phyloP scores from a whole-genome alignment of 768 basidiomycete genomes.

The Clathrus columnatus region DNA sequence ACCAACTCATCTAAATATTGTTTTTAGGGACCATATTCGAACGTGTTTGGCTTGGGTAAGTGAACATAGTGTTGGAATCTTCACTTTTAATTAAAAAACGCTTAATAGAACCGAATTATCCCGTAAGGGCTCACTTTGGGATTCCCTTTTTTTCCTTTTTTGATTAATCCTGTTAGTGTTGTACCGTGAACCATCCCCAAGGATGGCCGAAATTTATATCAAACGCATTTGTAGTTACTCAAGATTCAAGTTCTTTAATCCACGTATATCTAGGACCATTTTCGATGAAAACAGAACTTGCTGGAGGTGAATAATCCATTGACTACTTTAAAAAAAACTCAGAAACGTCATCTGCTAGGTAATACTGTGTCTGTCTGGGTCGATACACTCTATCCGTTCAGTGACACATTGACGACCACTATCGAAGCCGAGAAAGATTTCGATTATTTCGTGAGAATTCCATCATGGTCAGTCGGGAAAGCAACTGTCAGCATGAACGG shows the following conservation, averaged over 20 bases:
- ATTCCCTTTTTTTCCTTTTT: background rate
- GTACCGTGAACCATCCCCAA: slow-evolving; percentile 47
- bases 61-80: background rate
- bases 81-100: background rate
- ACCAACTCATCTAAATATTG: background rate
- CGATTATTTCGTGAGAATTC: slow-evolving; percentile 41
- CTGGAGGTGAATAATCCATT: slow-evolving; percentile 23
- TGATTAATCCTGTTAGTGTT: slow-evolving; percentile 26
- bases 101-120: slow-evolving; percentile 36
- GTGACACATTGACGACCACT: slow-evolving; percentile 38
- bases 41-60: slow-evolving; percentile 35
- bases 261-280: slow-evolving; percentile 44
- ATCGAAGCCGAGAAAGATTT: slow-evolving; percentile 34
- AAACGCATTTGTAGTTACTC: slow-evolving; percentile 42
- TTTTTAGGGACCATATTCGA: slow-evolving; percentile 32
- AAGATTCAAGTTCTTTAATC: slow-evolving; percentile 36
- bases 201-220: slow-evolving; percentile 48
- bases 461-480: slow-evolving; percentile 36
- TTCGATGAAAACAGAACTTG: slow-evolving; percentile 31
- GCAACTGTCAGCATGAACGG: slow-evolving; percentile 37
- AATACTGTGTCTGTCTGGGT: slow-evolving; percentile 37
- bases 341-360: slow-evolving; percentile 20
- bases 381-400: slow-evolving; percentile 44
- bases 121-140: slow-evolving; percentile 22
- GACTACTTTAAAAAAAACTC: background rate